Conservation (phyloP, 306 rosid species). For the Canavalia ensiformis region DNA sequence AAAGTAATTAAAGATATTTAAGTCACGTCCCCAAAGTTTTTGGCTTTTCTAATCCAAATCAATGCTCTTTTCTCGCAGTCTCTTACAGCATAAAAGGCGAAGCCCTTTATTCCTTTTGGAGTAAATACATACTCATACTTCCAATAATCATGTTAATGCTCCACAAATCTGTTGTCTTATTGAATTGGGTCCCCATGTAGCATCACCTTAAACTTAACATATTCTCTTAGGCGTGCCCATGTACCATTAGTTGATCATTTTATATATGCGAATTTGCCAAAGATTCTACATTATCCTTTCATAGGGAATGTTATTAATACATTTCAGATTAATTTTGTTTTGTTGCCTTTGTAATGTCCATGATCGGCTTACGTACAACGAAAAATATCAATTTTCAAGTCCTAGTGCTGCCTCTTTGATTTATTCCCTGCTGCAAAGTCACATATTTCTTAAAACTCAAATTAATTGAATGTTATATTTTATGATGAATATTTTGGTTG, state of each 20-base stretch:
- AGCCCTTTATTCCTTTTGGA: constrained; percentile 45
- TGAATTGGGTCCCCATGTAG: constrained; percentile 52
- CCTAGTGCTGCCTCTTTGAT: background rate
- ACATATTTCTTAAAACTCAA: background rate
- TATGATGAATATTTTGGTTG: background rate
- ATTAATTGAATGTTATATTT: background rate
- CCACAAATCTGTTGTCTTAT: constrained; percentile 56
- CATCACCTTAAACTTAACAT: constrained; percentile 43
- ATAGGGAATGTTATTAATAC: background rate
- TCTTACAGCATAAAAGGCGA: constrained; percentile 50
- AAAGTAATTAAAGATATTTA: constrained; percentile 49
- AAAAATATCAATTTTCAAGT: constrained; percentile 25
- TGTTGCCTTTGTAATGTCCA: constrained; percentile 26
- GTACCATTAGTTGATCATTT: constrained; percentile 41
- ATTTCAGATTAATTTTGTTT: background rate
- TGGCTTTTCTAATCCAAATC: constrained; percentile 68
- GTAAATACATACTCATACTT: constrained; percentile 56
- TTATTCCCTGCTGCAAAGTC: background rate
- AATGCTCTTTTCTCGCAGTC: constrained; percentile 34
- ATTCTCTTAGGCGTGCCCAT: constrained; percentile 44
- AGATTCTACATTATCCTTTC: constrained; percentile 48
- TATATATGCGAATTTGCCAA: constrained; percentile 17
- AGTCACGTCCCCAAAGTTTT: constrained; percentile 67
- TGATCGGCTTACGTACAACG: background rate
- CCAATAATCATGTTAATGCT: constrained; percentile 66